Evolutionary conservation across 106 monocot species (phyloP).

Genomic region (Apostasia ramifera): DNA sequence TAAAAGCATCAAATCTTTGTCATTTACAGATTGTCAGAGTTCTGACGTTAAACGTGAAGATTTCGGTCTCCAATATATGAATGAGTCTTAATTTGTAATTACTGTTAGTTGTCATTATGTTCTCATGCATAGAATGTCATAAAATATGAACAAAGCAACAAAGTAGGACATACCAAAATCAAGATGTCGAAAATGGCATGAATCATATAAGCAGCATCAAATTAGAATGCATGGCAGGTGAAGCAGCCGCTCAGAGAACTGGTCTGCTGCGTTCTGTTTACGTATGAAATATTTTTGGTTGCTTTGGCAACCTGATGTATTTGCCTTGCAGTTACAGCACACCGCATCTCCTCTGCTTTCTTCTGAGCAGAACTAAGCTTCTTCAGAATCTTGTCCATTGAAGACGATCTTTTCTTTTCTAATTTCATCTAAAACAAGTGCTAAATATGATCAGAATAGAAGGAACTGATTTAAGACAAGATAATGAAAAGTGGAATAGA

Average conservation of each 20-base stretch:
- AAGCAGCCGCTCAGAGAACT: slow-evolving; percentile 59
- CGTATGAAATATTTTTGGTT: slow-evolving; percentile 17
- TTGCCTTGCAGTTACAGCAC: slow-evolving; percentile 25
- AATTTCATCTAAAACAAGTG: slow-evolving; percentile 59
- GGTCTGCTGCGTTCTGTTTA: slow-evolving; percentile 35
- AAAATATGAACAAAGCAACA: no score
- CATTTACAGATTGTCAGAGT: no score
- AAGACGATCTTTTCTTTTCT: slow-evolving; percentile 87
- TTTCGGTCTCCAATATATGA: no score
- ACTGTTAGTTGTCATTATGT: no score
- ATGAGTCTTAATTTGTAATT: no score
- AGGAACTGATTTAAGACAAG: not conserved
- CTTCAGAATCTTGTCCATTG: slow-evolving; percentile 78
- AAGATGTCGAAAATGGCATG: no score
- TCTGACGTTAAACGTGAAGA: no score
- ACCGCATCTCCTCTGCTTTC: slow-evolving; percentile 80
- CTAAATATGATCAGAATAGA: not conserved
- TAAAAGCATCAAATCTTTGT: no score
- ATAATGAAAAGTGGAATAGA: not conserved
- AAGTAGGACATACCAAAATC: no score
- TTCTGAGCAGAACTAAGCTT: slow-evolving; percentile 80
- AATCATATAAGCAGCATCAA: not conserved
- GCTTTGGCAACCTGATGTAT: slow-evolving; percentile 21
- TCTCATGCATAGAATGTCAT: no score
- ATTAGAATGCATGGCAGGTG: slow-evolving; percentile 73